Evolutionary conservation across 169 alveolate species (phyloP).

Genomic region (Cryptosporidium ryanae): DNA sequence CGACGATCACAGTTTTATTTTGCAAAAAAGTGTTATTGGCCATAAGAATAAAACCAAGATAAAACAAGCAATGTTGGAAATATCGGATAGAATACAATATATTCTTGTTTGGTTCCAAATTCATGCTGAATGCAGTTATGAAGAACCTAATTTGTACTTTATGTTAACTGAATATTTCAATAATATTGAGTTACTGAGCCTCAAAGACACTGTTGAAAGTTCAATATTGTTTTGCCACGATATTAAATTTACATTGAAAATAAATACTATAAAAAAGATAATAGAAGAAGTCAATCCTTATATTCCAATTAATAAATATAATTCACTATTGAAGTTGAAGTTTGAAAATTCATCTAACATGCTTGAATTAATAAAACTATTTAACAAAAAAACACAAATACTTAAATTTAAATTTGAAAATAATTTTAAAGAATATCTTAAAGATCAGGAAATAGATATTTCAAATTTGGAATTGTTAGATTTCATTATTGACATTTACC

Average conservation of each 20-base stretch:
- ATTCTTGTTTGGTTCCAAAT: background rate
- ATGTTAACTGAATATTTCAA: background rate
- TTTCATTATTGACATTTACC: too few relatives aligned
- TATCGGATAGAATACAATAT: conserved; percentile 6
- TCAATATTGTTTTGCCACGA: too few relatives aligned
- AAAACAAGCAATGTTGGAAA: background rate
- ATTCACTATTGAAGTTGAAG: background rate
- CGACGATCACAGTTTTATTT: background rate
- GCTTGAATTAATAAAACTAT: background rate
- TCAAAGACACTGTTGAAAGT: too few relatives aligned
- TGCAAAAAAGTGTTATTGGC: too few relatives aligned
- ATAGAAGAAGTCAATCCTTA: conserved; percentile 1
- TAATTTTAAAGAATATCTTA: background rate
- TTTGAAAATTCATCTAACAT: background rate
- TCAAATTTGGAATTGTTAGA: too few relatives aligned
- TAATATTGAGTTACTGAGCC: background rate
- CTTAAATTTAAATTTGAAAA: background rate
- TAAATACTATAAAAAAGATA: too few relatives aligned
- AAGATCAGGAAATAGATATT: background rate
- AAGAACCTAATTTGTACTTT: background rate
- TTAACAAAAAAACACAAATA: background rate
- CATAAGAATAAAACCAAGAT: background rate
- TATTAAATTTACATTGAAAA: too few relatives aligned
- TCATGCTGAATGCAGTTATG: background rate
- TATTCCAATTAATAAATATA: background rate